Percentiles rank a stretch among this genome's conserved stretches.
These are phyloP conservation scores for Sporisorium graminicola DNA, from an alignment of 1,284 basidiomycete genomes.

Conservation along the genomic window DNA sequence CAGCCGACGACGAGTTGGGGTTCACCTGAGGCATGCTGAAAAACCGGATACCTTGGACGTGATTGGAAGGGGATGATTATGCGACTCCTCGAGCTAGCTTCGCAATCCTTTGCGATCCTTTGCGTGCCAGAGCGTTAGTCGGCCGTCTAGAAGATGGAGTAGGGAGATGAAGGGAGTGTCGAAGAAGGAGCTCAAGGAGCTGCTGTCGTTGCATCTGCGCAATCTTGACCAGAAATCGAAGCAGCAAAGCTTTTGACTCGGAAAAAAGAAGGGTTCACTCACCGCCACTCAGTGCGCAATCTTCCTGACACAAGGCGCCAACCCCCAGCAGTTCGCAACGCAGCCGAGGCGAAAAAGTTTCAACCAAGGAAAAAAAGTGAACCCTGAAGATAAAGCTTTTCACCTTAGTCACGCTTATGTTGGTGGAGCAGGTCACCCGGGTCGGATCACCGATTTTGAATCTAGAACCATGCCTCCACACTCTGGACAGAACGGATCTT, in stretches of 20 bases:
- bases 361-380: constrained; percentile 12
- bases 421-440: no score
- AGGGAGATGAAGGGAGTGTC: neutral
- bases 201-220: neutral
- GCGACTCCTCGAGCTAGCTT: no score
- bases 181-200: no score
- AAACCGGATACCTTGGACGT: no score
- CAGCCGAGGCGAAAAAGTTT: no score
- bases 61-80: no score
- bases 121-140: neutral
- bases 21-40: constrained; percentile 20
- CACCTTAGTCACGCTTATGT: no score
- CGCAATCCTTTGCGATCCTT: neutral
- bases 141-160: neutral
- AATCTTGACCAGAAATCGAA: neutral
- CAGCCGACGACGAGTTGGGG: constrained; percentile 16
- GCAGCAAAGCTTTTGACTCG: neutral
- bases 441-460: no score
- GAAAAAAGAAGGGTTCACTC: constrained; percentile 15
- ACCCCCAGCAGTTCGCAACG: no score
- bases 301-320: no score
- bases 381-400: constrained; percentile 27
- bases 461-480: no score
- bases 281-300: no score
- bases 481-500: neutral